A percentile compares a stretch with the other conserved stretches of the same genome.
Evolutionary conservation across 352 stramenopile species (phyloP).

Genomic region (Globisporangium splendens): DNA sequence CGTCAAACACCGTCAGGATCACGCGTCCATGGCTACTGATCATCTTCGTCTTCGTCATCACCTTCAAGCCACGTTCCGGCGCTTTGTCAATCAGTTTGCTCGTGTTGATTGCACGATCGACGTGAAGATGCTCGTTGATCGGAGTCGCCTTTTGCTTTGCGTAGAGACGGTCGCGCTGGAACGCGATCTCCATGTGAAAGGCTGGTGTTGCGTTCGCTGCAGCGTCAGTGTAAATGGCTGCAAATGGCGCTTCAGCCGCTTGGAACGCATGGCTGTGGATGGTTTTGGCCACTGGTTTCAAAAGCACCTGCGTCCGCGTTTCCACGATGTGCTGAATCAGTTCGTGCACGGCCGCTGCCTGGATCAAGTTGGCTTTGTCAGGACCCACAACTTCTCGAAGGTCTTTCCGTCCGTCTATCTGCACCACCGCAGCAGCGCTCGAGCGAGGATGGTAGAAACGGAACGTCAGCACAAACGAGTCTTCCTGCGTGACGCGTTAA

Average conservation of each 20-base stretch:
- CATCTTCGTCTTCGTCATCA: conserved; percentile 41
- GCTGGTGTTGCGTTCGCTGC: background rate
- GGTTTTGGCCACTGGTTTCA: conserved; percentile 9
- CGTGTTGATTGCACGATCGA: conserved; percentile 34
- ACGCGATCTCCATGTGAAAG: conserved; percentile 27
- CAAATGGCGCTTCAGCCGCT: background rate
- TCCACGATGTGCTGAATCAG: conserved; percentile 60
- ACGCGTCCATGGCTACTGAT: conserved; percentile 34
- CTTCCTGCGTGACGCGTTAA: conserved; percentile 22
- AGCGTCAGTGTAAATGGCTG: background rate
- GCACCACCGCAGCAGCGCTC: conserved; percentile 20
- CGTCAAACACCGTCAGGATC: conserved; percentile 64
- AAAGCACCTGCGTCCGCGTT: conserved; percentile 26
- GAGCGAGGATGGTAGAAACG: conserved; percentile 55
- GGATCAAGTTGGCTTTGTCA: conserved; percentile 40
- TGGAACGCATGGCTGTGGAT: conserved; percentile 13
- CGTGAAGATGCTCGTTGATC: conserved; percentile 26
- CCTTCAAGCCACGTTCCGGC: conserved; percentile 48
- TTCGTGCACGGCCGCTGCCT: conserved; percentile 27
- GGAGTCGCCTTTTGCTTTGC: conserved; percentile 67
- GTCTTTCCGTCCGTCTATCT: conserved; percentile 35
- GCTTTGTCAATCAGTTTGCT: conserved; percentile 59
- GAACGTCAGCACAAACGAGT: conserved; percentile 58
- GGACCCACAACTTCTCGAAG: conserved; percentile 67
- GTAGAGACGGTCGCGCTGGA: conserved; percentile 58